Conservation (phyloP, 768 basidiomycete genomes). For the Phaffia australis region DNA sequence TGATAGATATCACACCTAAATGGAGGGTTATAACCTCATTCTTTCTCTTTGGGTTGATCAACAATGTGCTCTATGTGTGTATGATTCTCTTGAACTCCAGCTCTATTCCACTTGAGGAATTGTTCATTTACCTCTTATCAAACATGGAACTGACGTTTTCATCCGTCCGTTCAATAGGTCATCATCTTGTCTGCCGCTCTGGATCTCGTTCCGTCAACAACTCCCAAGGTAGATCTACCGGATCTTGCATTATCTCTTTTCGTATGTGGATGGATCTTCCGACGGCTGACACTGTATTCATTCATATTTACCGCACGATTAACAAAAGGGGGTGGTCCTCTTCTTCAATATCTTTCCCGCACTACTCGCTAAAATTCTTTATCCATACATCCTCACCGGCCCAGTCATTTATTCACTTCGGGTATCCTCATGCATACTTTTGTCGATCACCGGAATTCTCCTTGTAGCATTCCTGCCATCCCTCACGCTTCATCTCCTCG, state of each 20-base stretch:
- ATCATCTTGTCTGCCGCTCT: constrained; percentile 92
- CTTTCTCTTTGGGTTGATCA: constrained; percentile 22
- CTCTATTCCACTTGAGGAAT: too few relatives aligned
- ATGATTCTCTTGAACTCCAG: not conserved
- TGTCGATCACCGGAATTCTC: constrained; percentile 76
- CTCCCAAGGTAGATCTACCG: constrained; percentile 53
- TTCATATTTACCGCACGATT: not conserved
- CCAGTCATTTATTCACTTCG: constrained; percentile 68
- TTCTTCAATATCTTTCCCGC: constrained; percentile 75
- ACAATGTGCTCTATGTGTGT: constrained; percentile 21
- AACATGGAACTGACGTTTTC: too few relatives aligned
- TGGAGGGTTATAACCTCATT: constrained; percentile 13
- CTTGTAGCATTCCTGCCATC: constrained; percentile 65
- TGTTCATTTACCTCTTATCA: not conserved
- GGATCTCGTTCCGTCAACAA: constrained; percentile 80
- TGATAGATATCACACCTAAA: not conserved
- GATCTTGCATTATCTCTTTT: not conserved
- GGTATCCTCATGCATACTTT: constrained; percentile 58
- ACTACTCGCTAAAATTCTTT: constrained; percentile 62
- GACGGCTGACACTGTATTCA: not conserved
- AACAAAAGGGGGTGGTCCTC: constrained; percentile 59
- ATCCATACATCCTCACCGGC: constrained; percentile 84
- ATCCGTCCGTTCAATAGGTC: constrained; percentile 68
- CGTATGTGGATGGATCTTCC: too few relatives aligned
- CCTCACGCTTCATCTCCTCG: constrained; percentile 59